Evolutionary conservation across 2,329 filamentous ascomycete species (phyloP), one percentile per base, ranked within the genome.

Genomic region (Monosporascus sp.): DNA sequence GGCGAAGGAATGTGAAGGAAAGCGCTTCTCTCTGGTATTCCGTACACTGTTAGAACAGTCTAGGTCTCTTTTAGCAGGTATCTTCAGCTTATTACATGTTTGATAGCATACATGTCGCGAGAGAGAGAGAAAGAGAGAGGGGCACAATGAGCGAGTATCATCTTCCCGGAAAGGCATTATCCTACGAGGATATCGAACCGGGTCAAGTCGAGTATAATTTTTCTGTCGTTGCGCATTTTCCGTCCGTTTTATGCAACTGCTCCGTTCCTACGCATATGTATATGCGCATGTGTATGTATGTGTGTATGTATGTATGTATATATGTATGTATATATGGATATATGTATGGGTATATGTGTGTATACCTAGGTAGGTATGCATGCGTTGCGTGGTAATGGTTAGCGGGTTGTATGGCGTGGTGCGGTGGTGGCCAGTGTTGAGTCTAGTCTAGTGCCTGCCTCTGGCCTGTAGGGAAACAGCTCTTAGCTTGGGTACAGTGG

Each of bases 281-380:
- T 50, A 51, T 31, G 27, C 44, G 16, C 31, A 19, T 52, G 41
- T 52, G 41, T 52, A 51, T 55, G 51, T 48, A 54, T 41, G 37
- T 47, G 50, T 55, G 55, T 57, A 52, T 57, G 51, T 52, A 54
- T 27, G 27, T 31, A 14, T 35, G 19, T 26, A 51, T 55, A 51
- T 57, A 52, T 57, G 49, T 52, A 53, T 27, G 24, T 26, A 6
- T 26, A 6, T 44, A 44, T 44, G 24, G n/a, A n/a, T n/a, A n/a
- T 20, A 11, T 44, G 14, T 5, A 24, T 24, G 3, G 22, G 8
- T 26, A 9, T 48, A 37, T 35, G 17, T 37, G 19, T 48, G 27
- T 37, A 4, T 48, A 19, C 27, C 26, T 6, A 37, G 7, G 16
- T 48, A 48, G 5, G 37, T 40, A 38, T 35, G 47, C 19, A 35